Evolutionary conservation across 2,329 filamentous ascomycete species (phyloP), one percentile per base, ranked within the genome.

Genomic region (Leptographium lundbergii): DNA sequence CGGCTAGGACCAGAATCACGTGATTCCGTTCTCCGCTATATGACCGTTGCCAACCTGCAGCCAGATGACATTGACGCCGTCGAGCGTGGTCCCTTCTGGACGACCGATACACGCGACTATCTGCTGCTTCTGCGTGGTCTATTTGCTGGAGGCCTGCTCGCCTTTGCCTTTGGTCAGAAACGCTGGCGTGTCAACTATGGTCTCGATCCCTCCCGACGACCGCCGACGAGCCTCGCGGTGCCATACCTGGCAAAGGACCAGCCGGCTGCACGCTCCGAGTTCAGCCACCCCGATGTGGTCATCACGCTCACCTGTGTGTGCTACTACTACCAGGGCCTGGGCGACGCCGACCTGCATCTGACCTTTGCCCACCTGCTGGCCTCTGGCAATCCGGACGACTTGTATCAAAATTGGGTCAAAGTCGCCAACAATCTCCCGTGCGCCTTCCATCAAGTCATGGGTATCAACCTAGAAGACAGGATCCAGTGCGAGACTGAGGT

Each of bases 151-250:
- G 78, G 81, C 0, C 71, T 88, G 0, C 64, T 88, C 0, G 64
- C 64, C 0, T 85, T 84, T 60, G 72, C 71, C 0, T 69, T 88
- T 0, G 68, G 70, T 0, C 69, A 77, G 17, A 88, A 87, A 64
- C 72, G 84, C 1, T 89, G 81, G 81, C 70, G 79, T 3, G 84
- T 89, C 0, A 78, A 87, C 58, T 89, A 84, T 60, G 85, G 86
- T 0, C 71, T 80, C 0, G 77, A 82, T 64, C 61, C 64, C 0
- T 65, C 61, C 0, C 68, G 81, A 2, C 62, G 63, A 0, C 77
- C 75, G 0, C 54, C 60, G 0, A 80, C 76, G 0, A 71, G 67
- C 56, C 73, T 86, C 0, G 78, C 79, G 0, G 80, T 87, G 0
- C 84, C 82, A 0, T 87, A 77, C 62, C 73, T 73, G 10, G 81